Base-by-base conservation (phyloP, 768 basidiomycete species). In the Boletus reticuloceps region DNA sequence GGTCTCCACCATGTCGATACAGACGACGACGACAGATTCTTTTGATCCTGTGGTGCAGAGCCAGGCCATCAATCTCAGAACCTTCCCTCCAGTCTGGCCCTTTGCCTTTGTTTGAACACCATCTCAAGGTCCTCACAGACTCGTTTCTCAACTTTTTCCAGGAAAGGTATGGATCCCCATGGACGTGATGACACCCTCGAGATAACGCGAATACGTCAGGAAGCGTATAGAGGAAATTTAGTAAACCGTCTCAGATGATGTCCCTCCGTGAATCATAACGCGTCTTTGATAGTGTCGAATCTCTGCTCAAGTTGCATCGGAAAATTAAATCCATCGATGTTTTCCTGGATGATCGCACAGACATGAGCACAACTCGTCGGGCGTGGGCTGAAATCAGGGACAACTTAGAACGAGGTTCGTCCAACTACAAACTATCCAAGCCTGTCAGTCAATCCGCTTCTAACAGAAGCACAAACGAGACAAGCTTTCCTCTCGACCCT, bases 341-440 rank as follows among this genome's bases (percentile, higher is more conserved):
- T 37, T 81, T 75, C 53, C 69, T 94, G 32, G 90, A 94, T 63
- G 88, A 91, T 65, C 86, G 84, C 47, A 75, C 78, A 38, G 84
- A 89, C 53, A 68, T 82, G 50, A 84, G 72, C 58, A 83, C 85
- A 11, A 77, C 85, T 20, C 79, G 92, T 53, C 79, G 77, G 53
- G 91, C 84, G 20, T 97, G 94, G 94, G 73, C 74, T 19, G 94
- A 97, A 71, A 80, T 94, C 12, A 77, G 89, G 39, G 94, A 96
- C 65, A 93, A 88, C 63, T 74, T 93, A 25, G 91, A 93, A 65
- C 76, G 93, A 78, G 89, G 89, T 86, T 55, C 47, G 77, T 67
- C 47, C 31, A 12, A 22, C 19, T 29, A 6, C 40, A 38, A 54
- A 37, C 14, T 46, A 19, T 14, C 51, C 27, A 43, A n/a, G 45